phyloP scores from a whole-genome alignment of 2,329 filamentous ascomycete genomes.

The Phyllosticta citriasiana region DNA sequence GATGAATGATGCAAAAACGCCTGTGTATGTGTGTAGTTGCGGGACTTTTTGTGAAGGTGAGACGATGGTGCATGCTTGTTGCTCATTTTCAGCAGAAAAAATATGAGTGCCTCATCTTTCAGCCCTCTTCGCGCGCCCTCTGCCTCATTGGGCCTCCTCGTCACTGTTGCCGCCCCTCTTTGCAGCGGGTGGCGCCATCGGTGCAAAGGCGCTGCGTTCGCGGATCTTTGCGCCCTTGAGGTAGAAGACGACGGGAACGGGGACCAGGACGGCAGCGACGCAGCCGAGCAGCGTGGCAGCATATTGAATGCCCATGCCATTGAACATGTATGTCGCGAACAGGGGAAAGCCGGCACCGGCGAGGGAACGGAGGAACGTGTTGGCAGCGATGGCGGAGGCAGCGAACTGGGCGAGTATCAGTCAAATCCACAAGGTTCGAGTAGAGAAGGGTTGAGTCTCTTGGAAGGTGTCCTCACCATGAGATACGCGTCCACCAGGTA shows the following conservation, averaged over 20 bases:
- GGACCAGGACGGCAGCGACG: constrained; percentile 32
- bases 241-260: constrained; percentile 37
- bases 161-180: background rate
- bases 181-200: constrained; percentile 16
- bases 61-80: background rate
- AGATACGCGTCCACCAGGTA: constrained; percentile 52
- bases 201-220: constrained; percentile 33
- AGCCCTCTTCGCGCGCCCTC: background rate
- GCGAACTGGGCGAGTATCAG: constrained; percentile 24
- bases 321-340: constrained; percentile 47
- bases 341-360: constrained; percentile 44
- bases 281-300: constrained; percentile 36
- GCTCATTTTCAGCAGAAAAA: background rate
- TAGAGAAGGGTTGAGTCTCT: constrained; percentile 15
- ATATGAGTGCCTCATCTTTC: background rate
- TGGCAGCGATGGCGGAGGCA: constrained; percentile 45
- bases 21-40: background rate
- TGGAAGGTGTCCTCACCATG: constrained; percentile 23
- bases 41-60: background rate
- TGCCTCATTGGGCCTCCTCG: background rate
- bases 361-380: constrained; percentile 43
- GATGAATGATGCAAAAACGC: background rate
- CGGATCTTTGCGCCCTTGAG: constrained; percentile 35
- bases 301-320: constrained; percentile 42
- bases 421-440: too few relatives aligned